Conservation (phyloP, 2,329 filamentous ascomycete genomes). For the Aspergillus pseudonomiae region DNA sequence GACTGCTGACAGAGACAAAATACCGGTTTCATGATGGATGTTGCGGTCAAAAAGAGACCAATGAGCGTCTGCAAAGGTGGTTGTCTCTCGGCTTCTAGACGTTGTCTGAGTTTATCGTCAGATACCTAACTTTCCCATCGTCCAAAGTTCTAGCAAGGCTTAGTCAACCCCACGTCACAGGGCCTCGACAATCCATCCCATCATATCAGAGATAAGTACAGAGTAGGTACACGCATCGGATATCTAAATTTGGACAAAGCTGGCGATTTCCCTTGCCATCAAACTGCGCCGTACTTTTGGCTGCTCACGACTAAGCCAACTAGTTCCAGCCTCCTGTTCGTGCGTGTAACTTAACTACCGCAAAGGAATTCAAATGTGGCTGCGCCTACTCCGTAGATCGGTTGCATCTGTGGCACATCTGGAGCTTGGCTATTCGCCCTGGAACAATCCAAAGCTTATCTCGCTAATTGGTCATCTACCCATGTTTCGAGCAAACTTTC, state of each 20-base stretch:
- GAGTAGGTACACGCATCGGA: not conserved
- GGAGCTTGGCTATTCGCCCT: slow-evolving; percentile 5
- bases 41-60: not conserved
- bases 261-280: not conserved
- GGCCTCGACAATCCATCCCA: not conserved
- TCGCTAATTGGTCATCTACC: not conserved
- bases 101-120: not conserved
- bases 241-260: not conserved
- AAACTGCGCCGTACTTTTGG: not conserved
- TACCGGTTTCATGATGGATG: slow-evolving; percentile 1
- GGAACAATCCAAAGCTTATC: not conserved
- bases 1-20: not conserved
- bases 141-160: not conserved
- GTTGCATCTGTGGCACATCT: not conserved
- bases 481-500: not conserved
- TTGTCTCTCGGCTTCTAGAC: not conserved
- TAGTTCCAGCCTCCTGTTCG: not conserved
- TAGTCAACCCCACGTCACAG: not conserved
- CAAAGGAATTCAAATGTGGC: not conserved
- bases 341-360: not conserved
- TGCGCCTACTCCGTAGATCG: not conserved
- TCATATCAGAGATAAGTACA: not conserved
- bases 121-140: not conserved
- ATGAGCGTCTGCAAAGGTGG: not conserved
- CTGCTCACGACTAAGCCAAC: not conserved